These are phyloP conservation scores for Trypanosoma avium DNA, from an alignment of 208 protist species.

Conservation along the genomic window DNA sequence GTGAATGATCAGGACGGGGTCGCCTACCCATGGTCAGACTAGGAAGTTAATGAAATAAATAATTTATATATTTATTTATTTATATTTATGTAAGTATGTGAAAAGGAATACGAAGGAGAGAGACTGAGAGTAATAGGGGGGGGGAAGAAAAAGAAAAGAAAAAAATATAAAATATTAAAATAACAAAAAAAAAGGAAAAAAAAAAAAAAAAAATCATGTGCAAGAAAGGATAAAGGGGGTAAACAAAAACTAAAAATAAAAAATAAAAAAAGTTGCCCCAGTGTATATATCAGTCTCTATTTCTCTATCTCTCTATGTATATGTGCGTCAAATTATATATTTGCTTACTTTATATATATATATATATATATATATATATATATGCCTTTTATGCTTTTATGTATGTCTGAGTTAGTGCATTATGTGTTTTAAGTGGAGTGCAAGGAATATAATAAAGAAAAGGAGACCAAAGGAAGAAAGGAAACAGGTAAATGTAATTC, in stretches of 20 bases:
- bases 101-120: constrained; percentile 1
- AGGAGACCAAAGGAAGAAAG: too few relatives aligned
- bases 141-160: not conserved
- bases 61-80: constrained; percentile 24
- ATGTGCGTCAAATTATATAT: too few relatives aligned
- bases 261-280: not conserved
- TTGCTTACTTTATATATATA: too few relatives aligned
- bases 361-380: too few relatives aligned
- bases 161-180: not conserved
- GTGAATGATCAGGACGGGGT: constrained; percentile 67
- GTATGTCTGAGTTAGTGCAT: too few relatives aligned
- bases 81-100: not conserved
- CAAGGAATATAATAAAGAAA: too few relatives aligned
- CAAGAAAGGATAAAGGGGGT: not conserved
- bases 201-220: not conserved
- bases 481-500: too few relatives aligned
- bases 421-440: too few relatives aligned
- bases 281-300: too few relatives aligned
- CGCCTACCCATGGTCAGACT: constrained; percentile 69
- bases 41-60: constrained; percentile 1
- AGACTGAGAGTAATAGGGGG: not conserved
- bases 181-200: not conserved
- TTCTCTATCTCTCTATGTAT: too few relatives aligned
- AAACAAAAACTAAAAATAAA: not conserved
- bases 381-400: too few relatives aligned